A percentile compares a stretch with the other conserved stretches of the same genome.
Conservation (phyloP, 2,329 filamentous ascomycete genomes). For the Penicillium sp. region DNA sequence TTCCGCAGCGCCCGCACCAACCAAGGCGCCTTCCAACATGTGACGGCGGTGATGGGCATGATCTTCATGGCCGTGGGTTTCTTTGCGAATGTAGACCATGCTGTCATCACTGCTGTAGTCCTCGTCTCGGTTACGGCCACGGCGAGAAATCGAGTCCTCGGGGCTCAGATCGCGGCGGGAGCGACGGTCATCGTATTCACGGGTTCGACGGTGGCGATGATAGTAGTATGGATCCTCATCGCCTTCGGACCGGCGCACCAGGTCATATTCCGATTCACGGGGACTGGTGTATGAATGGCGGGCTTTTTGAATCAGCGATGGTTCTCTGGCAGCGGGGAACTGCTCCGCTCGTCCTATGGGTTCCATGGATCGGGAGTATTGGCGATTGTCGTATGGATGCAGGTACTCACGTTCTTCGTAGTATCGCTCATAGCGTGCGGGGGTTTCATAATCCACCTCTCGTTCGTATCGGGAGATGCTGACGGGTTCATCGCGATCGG, state of each 20-base stretch:
- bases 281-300: conserved; percentile 51
- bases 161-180: conserved; percentile 51
- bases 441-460: conserved; percentile 46
- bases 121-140: conserved; percentile 37
- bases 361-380: conserved; percentile 56
- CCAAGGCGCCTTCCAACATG: conserved; percentile 63
- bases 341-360: conserved; percentile 51
- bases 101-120: conserved; percentile 63
- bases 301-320: conserved; percentile 57
- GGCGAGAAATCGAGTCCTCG: conserved; percentile 54
- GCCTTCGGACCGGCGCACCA: conserved; percentile 60
- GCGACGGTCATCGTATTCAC: conserved; percentile 55
- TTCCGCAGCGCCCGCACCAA: conserved; percentile 62
- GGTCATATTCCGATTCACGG: conserved; percentile 60
- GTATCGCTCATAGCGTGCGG: conserved; percentile 43
- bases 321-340: conserved; percentile 48
- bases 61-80: conserved; percentile 46
- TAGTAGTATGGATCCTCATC: conserved; percentile 64
- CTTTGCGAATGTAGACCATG: conserved; percentile 60
- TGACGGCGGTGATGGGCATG: conserved; percentile 56
- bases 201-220: conserved; percentile 57
- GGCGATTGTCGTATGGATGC: conserved; percentile 48
- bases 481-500: conserved; percentile 46
- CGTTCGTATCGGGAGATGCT: conserved; percentile 53
- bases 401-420: conserved; percentile 47